phyloP scores from a whole-genome alignment of 371 early-diverging fungal species.

The Lichtheimia hyalospora region DNA sequence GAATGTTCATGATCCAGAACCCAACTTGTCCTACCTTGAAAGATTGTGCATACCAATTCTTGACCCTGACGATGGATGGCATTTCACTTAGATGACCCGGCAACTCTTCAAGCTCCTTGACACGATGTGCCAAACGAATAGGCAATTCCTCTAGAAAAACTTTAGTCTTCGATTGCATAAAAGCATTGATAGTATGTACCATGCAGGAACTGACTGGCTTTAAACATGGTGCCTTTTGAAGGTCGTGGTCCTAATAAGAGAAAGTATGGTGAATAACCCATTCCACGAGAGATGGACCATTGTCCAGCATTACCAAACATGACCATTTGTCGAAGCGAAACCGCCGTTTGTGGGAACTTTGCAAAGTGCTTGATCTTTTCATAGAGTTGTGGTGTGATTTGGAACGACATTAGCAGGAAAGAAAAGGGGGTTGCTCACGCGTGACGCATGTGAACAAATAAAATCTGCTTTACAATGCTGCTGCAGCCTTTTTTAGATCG shows the following conservation, averaged over 20 bases:
- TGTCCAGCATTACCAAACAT: conserved; percentile 71
- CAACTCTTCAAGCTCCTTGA: conserved; percentile 91
- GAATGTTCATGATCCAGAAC: background rate
- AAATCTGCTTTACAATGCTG: too few relatives aligned
- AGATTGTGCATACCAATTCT: conserved; percentile 94
- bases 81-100: conserved; percentile 87
- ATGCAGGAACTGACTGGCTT: conserved; percentile 86
- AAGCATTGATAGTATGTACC: conserved; percentile 22
- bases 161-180: too few relatives aligned
- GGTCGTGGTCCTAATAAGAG: conserved; percentile 68
- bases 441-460: too few relatives aligned
- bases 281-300: background rate
- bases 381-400: conserved; percentile 55
- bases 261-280: background rate
- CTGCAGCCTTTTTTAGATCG: too few relatives aligned
- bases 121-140: conserved; percentile 92
- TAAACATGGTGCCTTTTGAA: conserved; percentile 76
- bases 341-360: conserved; percentile 86
- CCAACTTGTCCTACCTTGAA: conserved; percentile 36
- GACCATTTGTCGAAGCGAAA: conserved; percentile 91
- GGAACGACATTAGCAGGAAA: conserved; percentile 30
- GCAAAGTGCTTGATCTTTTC: conserved; percentile 75
- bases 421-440: background rate
- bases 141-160: conserved; percentile 79
- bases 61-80: conserved; percentile 88